Base-by-base conservation (phyloP, 2,329 filamentous ascomycete species). In the Scedosporium minutisporum region DNA sequence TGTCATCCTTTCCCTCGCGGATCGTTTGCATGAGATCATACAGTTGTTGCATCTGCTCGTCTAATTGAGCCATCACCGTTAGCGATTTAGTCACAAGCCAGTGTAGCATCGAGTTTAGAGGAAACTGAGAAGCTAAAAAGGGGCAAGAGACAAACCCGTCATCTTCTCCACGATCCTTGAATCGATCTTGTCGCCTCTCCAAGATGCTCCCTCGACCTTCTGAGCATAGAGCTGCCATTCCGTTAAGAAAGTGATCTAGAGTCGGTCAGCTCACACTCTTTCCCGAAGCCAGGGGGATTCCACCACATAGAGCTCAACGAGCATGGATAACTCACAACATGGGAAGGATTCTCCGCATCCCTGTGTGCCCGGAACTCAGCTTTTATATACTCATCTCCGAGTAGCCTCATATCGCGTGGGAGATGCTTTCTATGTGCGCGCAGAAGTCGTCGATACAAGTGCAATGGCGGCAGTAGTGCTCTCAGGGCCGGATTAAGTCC, bases 141-240 rank as follows among this genome's bases (percentile, higher is more conserved):
- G n/a, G 9, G 2, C 29, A 23, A 25, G 41, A 41, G 53, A 23
- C 6, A 64, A 25, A 96, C 92, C 93, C 73, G 68, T 69, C 63
- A 76, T 69, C 60, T 75, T 68, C 29, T 69, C 70, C 25, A 69
- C 64, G 64, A 67, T 71, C 60, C 68, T 67, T 25, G 65, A 61
- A 23, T 70, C 68, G n/a, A 67, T 63, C 27, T 69, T 70, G 61
- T 72, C 69, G 4, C 88, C 93, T 64, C 83, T 81, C 95, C 95
- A 97, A 0, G 82, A 74, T 61, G 96, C 88, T 0, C 93, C 93
- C 71, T 97, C 93, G 16, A 99, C 78, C 72, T 91, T 87, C 73
- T 99, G 93, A 1, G 92, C 93, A 71, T 97, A 99, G 61, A 91
- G 78, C 74, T 99, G 95, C 93, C 93, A 99, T 74, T 97, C 93